Percentiles rank a stretch among this genome's conserved stretches.
Evolutionary conservation across 2,329 filamentous ascomycete genomes (phyloP).

Genomic region (Exophiala spinifera): DNA sequence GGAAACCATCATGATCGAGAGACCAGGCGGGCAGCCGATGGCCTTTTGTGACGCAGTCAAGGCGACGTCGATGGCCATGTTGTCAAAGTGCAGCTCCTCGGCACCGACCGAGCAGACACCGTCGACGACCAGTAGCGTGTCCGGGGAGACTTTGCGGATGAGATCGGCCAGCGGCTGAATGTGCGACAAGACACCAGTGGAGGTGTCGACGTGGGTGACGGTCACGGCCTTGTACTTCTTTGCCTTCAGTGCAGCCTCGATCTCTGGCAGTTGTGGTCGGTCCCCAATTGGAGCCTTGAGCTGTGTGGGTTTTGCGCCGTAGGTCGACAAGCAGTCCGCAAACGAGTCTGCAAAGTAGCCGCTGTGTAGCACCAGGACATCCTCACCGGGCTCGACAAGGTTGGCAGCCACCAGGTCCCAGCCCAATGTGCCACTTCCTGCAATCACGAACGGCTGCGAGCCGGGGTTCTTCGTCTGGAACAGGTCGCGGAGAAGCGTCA

Average conservation of each 20-base stretch:
- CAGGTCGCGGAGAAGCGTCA: constrained; percentile 83
- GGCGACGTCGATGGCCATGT: constrained; percentile 88
- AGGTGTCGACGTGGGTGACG: constrained; percentile 95
- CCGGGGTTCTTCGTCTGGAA: constrained; percentile 83
- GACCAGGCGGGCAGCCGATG: constrained; percentile 88
- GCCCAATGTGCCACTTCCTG: constrained; percentile 89
- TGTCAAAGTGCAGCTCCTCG: constrained; percentile 94
- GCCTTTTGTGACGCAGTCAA: constrained; percentile 95
- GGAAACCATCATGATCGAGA: constrained; percentile 93
- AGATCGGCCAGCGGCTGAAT: constrained; percentile 79
- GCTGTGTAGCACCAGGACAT: constrained; percentile 88
- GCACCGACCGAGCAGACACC: constrained; percentile 95
- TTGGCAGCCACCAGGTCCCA: constrained; percentile 98
- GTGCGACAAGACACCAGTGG: constrained; percentile 91
- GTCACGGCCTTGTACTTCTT: constrained; percentile 94
- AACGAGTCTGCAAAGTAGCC: constrained; percentile 98
- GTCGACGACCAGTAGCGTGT: constrained; percentile 89
- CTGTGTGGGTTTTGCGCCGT: constrained; percentile 86
- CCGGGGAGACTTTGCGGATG: constrained; percentile 80
- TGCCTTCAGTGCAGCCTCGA: constrained; percentile 82
- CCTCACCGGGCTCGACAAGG: constrained; percentile 81
- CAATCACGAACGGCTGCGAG: constrained; percentile 88
- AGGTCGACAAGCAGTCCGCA: constrained; percentile 84
- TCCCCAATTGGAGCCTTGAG: constrained; percentile 85
- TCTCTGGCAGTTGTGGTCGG: constrained; percentile 78